phyloP scores from a whole-genome alignment of 108 stramenopile species.

The Hondaea fermentalgiana region DNA sequence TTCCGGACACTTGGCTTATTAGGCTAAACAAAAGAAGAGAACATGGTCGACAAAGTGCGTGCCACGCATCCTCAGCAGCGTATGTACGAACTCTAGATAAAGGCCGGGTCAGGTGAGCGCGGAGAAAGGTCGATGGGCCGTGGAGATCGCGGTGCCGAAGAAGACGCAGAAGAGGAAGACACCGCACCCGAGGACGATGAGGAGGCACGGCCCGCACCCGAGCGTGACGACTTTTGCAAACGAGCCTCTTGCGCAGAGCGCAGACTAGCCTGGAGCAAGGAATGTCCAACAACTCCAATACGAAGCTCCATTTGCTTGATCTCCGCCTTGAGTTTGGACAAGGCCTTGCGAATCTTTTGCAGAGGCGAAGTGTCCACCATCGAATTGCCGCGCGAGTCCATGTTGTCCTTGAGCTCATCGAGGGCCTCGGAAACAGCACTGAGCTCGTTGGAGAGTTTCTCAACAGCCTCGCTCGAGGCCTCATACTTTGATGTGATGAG shows the following conservation, averaged over 20 bases:
- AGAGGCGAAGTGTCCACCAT: constrained; percentile 60
- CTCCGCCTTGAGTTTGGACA: constrained; percentile 50
- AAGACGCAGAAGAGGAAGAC: not conserved
- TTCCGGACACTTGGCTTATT: too few relatives aligned
- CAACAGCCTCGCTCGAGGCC: constrained; percentile 1
- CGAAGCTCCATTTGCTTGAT: constrained; percentile 53
- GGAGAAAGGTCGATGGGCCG: not conserved
- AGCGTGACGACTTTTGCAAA: not conserved
- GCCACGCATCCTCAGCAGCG: not conserved
- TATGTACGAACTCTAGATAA: not conserved
- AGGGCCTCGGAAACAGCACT: constrained; percentile 40
- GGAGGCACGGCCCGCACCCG: too few relatives aligned
- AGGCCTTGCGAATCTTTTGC: constrained; percentile 51
- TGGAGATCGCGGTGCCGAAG: not conserved
- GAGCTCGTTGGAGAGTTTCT: constrained; percentile 39
- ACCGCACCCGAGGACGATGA: too few relatives aligned
- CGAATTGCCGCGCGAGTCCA: constrained; percentile 41
- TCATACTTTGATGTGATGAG: not conserved
- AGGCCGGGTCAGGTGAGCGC: not conserved
- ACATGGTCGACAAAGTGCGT: not conserved
- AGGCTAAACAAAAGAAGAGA: not conserved
- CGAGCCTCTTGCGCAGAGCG: not conserved
- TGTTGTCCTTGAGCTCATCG: constrained; percentile 45
- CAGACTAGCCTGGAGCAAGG: constrained; percentile 37
- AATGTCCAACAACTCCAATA: constrained; percentile 55